phyloP scores from a whole-genome alignment of 1,139 yeast species.

The Geotrichum europaeum region DNA sequence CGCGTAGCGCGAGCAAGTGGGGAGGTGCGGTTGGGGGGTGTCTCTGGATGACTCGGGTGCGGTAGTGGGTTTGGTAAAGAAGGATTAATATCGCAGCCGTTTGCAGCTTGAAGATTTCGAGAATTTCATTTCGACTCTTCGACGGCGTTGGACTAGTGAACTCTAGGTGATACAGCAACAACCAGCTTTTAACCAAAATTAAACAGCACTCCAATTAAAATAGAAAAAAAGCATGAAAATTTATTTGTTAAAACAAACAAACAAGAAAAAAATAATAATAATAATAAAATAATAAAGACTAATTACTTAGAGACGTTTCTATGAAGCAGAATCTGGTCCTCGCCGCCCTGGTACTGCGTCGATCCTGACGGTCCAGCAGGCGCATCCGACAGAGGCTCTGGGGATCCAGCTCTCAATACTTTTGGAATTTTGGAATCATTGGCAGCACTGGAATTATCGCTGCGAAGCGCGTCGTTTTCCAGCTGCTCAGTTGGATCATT shows the following conservation, averaged over 20 bases:
- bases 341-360: background rate
- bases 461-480: background rate
- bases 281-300: background rate
- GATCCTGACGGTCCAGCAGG: conserved; percentile 7
- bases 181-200: background rate
- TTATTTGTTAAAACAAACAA: background rate
- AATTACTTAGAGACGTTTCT: conserved; percentile 2
- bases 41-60: background rate
- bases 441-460: background rate
- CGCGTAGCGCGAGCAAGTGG: background rate
- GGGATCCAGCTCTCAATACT: background rate
- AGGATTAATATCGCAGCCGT: background rate
- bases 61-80: background rate
- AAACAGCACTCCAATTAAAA: background rate
- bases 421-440: background rate
- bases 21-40: background rate
- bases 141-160: too few species aligned
- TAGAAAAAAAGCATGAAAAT: background rate
- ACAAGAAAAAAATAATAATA: background rate
- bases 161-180: background rate
- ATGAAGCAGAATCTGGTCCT: conserved; percentile 4
- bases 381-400: background rate
- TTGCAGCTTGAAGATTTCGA: background rate
- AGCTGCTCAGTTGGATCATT: background rate
- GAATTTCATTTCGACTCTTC: background rate